Percentiles rank a stretch among this genome's conserved stretches.
These are phyloP conservation scores for Pleurostoma richardsiae DNA, from an alignment of 2,329 filamentous ascomycete genomes.

Conservation along the genomic window DNA sequence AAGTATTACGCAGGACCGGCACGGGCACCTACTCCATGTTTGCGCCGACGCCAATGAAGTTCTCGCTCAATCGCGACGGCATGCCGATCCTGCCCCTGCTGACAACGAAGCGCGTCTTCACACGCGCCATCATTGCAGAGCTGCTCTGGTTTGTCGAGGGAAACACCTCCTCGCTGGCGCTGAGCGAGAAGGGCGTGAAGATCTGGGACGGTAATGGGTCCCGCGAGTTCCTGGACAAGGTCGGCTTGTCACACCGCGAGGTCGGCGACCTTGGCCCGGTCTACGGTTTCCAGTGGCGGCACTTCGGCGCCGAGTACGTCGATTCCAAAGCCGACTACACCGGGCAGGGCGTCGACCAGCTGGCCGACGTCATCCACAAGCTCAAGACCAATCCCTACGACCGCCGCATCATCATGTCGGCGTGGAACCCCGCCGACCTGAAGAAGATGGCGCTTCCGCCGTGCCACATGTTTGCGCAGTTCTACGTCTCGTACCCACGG, in stretches of 20 bases:
- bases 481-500: conserved; percentile 78
- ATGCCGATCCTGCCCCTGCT: conserved; percentile 78
- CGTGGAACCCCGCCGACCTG: conserved; percentile 90
- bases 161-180: conserved; percentile 70
- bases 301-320: conserved; percentile 89
- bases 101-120: conserved; percentile 95
- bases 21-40: conserved; percentile 91
- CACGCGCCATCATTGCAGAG: conserved; percentile 83
- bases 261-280: conserved; percentile 91
- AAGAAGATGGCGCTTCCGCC: conserved; percentile 87
- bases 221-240: conserved; percentile 80
- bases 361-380: conserved; percentile 86
- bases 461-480: conserved; percentile 97
- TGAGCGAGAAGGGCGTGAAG: conserved; percentile 78
- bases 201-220: conserved; percentile 99
- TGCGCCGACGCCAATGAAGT: conserved; percentile 80
- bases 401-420: conserved; percentile 80
- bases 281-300: conserved; percentile 98
- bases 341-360: conserved; percentile 86
- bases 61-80: conserved; percentile 64
- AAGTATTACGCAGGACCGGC: conserved; percentile 59
- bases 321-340: conserved; percentile 77
- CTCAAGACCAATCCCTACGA: conserved; percentile 81
- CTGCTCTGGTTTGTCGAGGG: conserved; percentile 94
- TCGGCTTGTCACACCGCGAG: conserved; percentile 75